Evolutionary conservation across 441 rosid species (phyloP).

Genomic region (Eruca vesicaria): DNA sequence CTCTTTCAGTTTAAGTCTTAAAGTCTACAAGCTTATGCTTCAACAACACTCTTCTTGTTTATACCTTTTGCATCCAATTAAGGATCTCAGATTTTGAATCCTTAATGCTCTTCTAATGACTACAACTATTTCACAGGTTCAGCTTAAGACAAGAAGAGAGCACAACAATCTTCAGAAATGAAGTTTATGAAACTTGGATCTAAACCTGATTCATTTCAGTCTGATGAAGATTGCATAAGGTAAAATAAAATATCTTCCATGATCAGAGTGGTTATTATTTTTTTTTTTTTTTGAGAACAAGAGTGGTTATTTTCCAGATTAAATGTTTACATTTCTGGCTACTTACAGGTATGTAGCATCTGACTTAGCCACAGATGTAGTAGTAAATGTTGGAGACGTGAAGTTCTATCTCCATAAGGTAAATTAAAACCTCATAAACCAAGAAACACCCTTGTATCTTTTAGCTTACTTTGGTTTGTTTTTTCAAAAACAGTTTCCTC

Average conservation of each 20-base stretch:
- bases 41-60: slow-evolving; percentile 25
- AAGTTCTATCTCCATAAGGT: slow-evolving; percentile 71
- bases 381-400: slow-evolving; percentile 49
- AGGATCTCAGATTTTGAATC: slow-evolving; percentile 27
- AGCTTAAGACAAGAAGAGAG: slow-evolving; percentile 18
- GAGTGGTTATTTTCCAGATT: background rate
- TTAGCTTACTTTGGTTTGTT: background rate
- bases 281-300: no score
- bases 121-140: background rate
- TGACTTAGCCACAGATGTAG: slow-evolving; percentile 57
- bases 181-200: slow-evolving; percentile 99
- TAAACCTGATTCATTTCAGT: slow-evolving; percentile 87
- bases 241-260: slow-evolving; percentile 34
- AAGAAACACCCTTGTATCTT: background rate
- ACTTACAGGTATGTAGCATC: slow-evolving; percentile 56
- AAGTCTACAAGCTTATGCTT: slow-evolving; percentile 24
- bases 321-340: background rate
- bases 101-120: background rate
- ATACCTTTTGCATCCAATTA: slow-evolving; percentile 33
- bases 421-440: background rate
- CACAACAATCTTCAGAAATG: slow-evolving; percentile 41
- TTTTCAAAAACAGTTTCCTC: slow-evolving; percentile 47
- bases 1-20: slow-evolving; percentile 23
- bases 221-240: slow-evolving; percentile 71
- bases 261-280: background rate